Base-by-base conservation (phyloP, 371 early-diverging fungal genomes). In the Sporodiniella umbellata region DNA sequence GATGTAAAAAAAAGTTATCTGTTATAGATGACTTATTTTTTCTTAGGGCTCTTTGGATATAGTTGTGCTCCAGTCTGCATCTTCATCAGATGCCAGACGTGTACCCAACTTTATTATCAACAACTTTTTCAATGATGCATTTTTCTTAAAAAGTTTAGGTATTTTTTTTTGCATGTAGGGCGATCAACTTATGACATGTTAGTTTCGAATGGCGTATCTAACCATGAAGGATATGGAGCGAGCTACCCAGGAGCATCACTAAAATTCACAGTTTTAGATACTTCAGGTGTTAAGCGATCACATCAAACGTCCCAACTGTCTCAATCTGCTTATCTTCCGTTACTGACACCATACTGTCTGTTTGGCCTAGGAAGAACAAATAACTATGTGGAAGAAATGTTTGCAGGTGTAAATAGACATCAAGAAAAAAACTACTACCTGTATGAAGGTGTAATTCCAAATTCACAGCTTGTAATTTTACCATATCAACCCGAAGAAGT, bases 351-450 rank as follows among this genome's bases (percentile, higher is more conserved):
- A 0, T 92, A 92, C 35, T 80, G 81, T 18, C 69, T 92, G 4
- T 83, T 93, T 57, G 96, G 96, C 4, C 78, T 96, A 3, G 95
- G 95, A 0, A 70, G 96, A 52, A 96, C 95, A 2, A 96, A 95
- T 67, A 95, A 94, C 53, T 95, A 96, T 68, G 87, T 96, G 3
- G 94, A 94, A 54, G 86, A 87, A 45, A 73, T 96, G 66, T 89
- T 88, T 65, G 94, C 93, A 0, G 96, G 94, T 2, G 80, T 86
- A 1, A 76, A 89, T 5, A 67, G 86, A 19, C 78, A 87, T 52
- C 85, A 86, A 59, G 72, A 72, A 45, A 55, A 58, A 30, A 73
- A 78, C 38, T 79, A 73, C 24, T 68, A 75, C 21, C 73, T 83
- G 26, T 89, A 84, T 51, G 81, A 80, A 42, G 95, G 95, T 0